Percentiles rank a stretch among this genome's conserved stretches.
phyloP scores from a whole-genome alignment of 2,329 filamentous ascomycete genomes.

The Pyricularia grisea region DNA sequence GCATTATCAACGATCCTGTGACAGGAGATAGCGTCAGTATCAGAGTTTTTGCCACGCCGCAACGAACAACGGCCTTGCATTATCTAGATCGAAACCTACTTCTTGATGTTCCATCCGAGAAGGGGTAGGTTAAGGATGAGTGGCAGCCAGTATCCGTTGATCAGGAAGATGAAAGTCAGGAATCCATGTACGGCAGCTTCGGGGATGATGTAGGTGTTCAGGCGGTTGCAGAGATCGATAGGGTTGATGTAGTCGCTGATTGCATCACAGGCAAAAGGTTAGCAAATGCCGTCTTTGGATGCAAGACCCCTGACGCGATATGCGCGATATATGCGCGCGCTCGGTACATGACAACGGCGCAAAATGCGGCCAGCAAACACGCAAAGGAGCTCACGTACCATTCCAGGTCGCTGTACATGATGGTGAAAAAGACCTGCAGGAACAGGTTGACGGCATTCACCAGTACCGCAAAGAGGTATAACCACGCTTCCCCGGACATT shows the following conservation, averaged over 20 bases:
- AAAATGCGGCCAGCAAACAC: neutral
- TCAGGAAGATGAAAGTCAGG: conserved; percentile 85
- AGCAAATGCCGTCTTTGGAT: conserved; percentile 12
- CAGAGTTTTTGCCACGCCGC: neutral
- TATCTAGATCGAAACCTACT: conserved; percentile 51
- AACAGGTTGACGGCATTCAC: conserved; percentile 99
- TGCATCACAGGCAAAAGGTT: conserved; percentile 12
- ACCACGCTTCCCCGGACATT: conserved; percentile 97
- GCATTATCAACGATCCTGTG: conserved; percentile 90
- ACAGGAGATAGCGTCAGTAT: conserved; percentile 15
- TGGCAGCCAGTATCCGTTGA: conserved; percentile 98
- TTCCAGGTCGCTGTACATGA: conserved; percentile 99
- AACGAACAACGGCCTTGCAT: neutral
- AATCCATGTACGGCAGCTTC: conserved; percentile 97
- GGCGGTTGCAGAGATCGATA: conserved; percentile 98
- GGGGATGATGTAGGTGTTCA: conserved; percentile 98
- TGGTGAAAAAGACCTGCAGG: conserved; percentile 99
- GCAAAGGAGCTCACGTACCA: conserved; percentile 54
- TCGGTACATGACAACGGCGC: neutral
- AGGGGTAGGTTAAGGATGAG: conserved; percentile 87
- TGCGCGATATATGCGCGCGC: conserved; percentile 1
- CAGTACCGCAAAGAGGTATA: conserved; percentile 94
- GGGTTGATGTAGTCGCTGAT: conserved; percentile 98
- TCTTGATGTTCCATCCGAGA: conserved; percentile 91
- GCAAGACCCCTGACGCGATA: neutral